Evolutionary conservation across 768 basidiomycete species (phyloP), one percentile per base, ranked within the genome.

Genomic region (Leucocoprinus sp.): DNA sequence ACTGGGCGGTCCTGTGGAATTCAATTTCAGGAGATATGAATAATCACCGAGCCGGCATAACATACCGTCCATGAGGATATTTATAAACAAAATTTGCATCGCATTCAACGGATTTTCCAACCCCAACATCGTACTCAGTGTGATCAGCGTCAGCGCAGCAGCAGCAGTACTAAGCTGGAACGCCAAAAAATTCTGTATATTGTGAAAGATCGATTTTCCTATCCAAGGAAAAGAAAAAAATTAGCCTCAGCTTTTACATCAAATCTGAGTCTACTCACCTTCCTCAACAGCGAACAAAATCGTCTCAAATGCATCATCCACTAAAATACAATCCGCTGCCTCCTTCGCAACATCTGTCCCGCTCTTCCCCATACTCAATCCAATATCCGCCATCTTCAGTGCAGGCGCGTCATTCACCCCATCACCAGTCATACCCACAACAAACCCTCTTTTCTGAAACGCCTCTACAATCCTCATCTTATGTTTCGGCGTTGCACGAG

Each of bases 281-380:
- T 95, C 92, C 67, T 95, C 91, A 33, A 98, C 81, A 5, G 95
- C 93, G 12, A 92, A 88, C 29, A 97, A 64, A 48, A 98, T 91
- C 1, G 93, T 96, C 49, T 79, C 87, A 57, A 98, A 97, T 63
- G 97, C 93, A 62, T 98, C 95, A 59, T 97, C 93, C 24, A 96
- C 93, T 15, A 98, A 76, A 55, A 98, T 96, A 55, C 93, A 82
- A 65, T 98, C 92, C 5, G 95, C 93, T 7, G 93, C 93, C 65
- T 97, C 95, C 64, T 98, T 98, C 19, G 95, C 93, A 8, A 98
- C 95, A 59, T 98, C 95, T 15, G 95, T 96, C n/a, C 95, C 95
- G 50, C 87, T 90, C 65, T 88, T 91, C 47, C 95, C 95, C 95
- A 98, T 98, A 29, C 91, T 89, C 43, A 98, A 80, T 9, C 95